A percentile compares a stretch with the other conserved stretches of the same genome.
Evolutionary conservation across 768 basidiomycete genomes (phyloP).

Genomic region (Exidia glandulosa): DNA sequence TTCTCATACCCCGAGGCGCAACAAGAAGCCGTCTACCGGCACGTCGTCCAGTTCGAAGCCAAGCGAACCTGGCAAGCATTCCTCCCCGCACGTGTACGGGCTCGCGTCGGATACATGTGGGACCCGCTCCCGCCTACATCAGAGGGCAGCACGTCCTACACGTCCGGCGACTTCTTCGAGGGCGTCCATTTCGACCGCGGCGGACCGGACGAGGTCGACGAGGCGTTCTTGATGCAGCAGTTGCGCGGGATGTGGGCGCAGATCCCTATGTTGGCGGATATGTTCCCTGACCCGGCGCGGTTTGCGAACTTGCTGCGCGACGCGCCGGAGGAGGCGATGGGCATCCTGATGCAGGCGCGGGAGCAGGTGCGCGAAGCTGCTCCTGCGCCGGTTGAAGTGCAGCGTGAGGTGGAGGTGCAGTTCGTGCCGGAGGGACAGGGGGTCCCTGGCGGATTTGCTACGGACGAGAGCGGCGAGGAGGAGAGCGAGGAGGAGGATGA

Average conservation of each 20-base stretch:
- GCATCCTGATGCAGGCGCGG: conserved; percentile 39
- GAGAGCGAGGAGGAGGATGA: not conserved
- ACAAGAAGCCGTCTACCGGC: conserved; percentile 52
- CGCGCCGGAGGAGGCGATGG: conserved; percentile 34
- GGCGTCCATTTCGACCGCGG: conserved; percentile 42
- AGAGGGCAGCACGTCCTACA: conserved; percentile 44
- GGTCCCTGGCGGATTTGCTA: conserved; percentile 12
- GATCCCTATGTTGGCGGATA: not conserved
- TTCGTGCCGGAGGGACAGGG: conserved; percentile 20
- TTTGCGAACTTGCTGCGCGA: conserved; percentile 43
- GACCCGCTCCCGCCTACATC: conserved; percentile 78
- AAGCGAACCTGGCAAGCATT: conserved; percentile 51
- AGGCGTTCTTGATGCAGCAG: conserved; percentile 50
- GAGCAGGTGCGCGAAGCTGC: conserved; percentile 21
- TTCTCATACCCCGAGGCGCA: conserved; percentile 30
- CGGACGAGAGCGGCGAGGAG: conserved; percentile 10
- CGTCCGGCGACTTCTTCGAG: conserved; percentile 65
- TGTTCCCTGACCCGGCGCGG: conserved; percentile 23
- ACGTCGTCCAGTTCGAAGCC: conserved; percentile 56
- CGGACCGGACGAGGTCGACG: conserved; percentile 3
- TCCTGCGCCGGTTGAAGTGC: conserved; percentile 37
- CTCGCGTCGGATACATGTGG: conserved; percentile 52
- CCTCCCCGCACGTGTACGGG: conserved; percentile 47
- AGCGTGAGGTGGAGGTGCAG: conserved; percentile 26
- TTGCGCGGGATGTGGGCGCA: not conserved